These are phyloP conservation scores for Camelina laxa DNA, from an alignment of 345 rosid species.

Conservation along the genomic window DNA sequence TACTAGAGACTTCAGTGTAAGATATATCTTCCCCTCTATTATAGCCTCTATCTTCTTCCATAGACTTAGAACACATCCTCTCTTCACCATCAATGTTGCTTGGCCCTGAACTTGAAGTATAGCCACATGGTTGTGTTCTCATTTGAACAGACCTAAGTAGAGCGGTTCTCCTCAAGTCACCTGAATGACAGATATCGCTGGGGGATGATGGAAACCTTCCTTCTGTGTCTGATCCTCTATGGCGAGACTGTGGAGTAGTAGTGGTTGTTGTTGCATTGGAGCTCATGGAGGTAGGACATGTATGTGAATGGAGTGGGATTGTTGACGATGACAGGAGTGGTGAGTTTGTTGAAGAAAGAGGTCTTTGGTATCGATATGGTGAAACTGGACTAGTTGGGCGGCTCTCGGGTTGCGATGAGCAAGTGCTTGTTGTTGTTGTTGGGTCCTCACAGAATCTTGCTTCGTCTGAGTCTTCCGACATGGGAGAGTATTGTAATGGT, in stretches of 20 bases:
- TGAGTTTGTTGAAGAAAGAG: constrained; percentile 52
- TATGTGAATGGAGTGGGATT: constrained; percentile 46
- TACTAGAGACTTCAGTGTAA: constrained; percentile 47
- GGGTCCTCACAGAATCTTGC: constrained; percentile 63
- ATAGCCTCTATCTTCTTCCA: constrained; percentile 69
- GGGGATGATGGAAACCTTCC: constrained; percentile 97
- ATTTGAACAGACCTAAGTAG: constrained; percentile 94
- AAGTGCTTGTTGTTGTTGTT: constrained; percentile 40
- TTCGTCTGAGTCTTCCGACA: constrained; percentile 94
- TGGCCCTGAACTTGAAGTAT: constrained; percentile 60
- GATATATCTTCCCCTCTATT: constrained; percentile 56
- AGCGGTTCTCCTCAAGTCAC: constrained; percentile 89
- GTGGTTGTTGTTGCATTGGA: constrained; percentile 13
- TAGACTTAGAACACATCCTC: constrained; percentile 63
- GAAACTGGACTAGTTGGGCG: constrained; percentile 89
- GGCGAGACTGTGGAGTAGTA: constrained; percentile 60
- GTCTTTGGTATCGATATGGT: constrained; percentile 72
- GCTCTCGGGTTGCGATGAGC: constrained; percentile 75
- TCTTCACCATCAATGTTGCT: constrained; percentile 63
- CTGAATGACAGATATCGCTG: constrained; percentile 95
- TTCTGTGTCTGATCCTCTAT: constrained; percentile 84
- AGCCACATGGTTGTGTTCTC: constrained; percentile 76
- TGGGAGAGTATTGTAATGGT: constrained; percentile 86
- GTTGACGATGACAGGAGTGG: constrained; percentile 42
- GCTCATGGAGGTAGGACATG: constrained; percentile 20